Evolutionary conservation across 2,329 filamentous ascomycete species (phyloP), one percentile per base, ranked within the genome.

Genomic region (Westerdykella sp.): DNA sequence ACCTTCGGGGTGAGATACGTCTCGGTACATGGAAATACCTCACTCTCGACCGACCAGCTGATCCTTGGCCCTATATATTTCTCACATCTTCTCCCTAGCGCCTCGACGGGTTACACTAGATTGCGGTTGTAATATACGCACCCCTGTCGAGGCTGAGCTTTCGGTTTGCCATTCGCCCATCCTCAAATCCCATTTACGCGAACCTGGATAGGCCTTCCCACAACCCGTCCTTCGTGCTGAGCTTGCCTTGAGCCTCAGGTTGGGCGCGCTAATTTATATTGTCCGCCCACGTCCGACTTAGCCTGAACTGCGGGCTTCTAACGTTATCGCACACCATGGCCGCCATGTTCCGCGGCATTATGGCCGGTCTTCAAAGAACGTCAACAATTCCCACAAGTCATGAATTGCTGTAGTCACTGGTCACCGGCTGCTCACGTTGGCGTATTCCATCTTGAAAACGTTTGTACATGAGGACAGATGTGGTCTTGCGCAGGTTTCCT

Each of bases 281-380:
- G 37, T 14, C 16, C 34, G 42, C 47, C 45, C 44, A 40, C 40
- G 15, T 9, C 15, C 30, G 40, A 37, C 15, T 50, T 47, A 50
- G 47, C 39, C 47, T 50, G 47, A 50, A 45, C 3, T 47, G 42
- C 34, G 6, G 9, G 34, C 13, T 15, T 35, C 13, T 13, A 21
- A 21, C 14, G 14, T 21, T 35, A 36, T 41, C 14, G 34, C 34
- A 38, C 39, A 28, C 31, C 39, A 50, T 51, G 41, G 54, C n/a
- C n/a, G n/a, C n/a, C n/a, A 45, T 38, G 50, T 43, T 48, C 48
- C 47, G 37, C 48, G 49, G 51, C 47, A 45, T 40, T 50, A 57
- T 58, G 44, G 18, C 61, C 62, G 34, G 38, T 30, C 10, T n/a
- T 37, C 23, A 22, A 22, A 32, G 21, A 30, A 37, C 23, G 6